Evolutionary conservation across 768 basidiomycete species (phyloP).

Genomic region (Leccinellum rugosiceps): DNA sequence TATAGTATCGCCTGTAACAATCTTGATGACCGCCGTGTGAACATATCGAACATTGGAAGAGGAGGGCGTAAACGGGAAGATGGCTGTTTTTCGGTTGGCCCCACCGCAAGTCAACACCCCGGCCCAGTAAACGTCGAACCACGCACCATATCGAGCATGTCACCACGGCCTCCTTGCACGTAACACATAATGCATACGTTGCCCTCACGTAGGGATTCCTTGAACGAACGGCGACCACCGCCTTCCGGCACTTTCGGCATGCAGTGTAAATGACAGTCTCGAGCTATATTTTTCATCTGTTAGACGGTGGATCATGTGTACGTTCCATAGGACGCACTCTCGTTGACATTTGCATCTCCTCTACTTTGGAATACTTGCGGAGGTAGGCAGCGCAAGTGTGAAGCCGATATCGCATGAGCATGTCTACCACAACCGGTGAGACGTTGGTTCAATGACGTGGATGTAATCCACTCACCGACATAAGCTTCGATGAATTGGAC

Average conservation of each 20-base stretch:
- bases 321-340: slow-evolving; percentile 37
- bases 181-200: slow-evolving; percentile 52
- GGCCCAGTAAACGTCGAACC: neutral
- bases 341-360: slow-evolving; percentile 51
- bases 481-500: slow-evolving; percentile 66
- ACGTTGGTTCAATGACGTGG: neutral
- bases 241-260: slow-evolving; percentile 69
- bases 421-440: slow-evolving; percentile 40
- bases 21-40: slow-evolving; percentile 78
- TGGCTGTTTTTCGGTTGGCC: slow-evolving; percentile 42
- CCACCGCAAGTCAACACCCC: neutral
- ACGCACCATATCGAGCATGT: slow-evolving; percentile 74
- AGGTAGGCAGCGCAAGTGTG: slow-evolving; percentile 71
- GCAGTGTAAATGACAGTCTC: slow-evolving; percentile 69
- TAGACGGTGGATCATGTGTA: neutral
- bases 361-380: slow-evolving; percentile 56
- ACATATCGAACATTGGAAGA: slow-evolving; percentile 76
- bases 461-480: slow-evolving; percentile 48
- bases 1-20: slow-evolving; percentile 71
- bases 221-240: slow-evolving; percentile 42
- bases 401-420: slow-evolving; percentile 58
- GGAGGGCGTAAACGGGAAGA: slow-evolving; percentile 66
- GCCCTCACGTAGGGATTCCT: slow-evolving; percentile 32
- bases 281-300: slow-evolving; percentile 45
- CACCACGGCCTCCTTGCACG: slow-evolving; percentile 48